These are phyloP conservation scores for Ustilago bromivora DNA, from an alignment of 1,284 basidiomycete species.

Conservation along the genomic window DNA sequence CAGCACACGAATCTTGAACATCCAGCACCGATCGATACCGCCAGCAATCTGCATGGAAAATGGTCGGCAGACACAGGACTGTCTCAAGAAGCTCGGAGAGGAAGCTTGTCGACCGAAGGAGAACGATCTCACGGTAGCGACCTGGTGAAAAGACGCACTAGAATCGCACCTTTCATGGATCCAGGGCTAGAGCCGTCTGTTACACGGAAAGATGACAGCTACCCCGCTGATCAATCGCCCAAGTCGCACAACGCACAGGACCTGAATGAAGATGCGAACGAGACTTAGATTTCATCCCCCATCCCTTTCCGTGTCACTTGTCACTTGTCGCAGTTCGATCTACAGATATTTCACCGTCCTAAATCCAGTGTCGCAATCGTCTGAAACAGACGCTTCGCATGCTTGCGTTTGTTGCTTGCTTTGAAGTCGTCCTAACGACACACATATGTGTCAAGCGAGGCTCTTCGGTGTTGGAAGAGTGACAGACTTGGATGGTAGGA, in stretches of 20 bases:
- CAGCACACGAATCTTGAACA: not conserved
- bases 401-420: too few species aligned
- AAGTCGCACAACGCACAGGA: not conserved
- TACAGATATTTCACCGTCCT: too few species aligned
- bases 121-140: not conserved
- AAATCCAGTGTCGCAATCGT: too few species aligned
- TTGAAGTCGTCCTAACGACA: too few species aligned
- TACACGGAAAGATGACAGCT: not conserved
- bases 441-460: too few species aligned
- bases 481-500: too few species aligned
- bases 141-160: not conserved
- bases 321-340: not conserved
- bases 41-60: not conserved
- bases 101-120: slow-evolving; percentile 4
- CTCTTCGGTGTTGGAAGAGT: too few species aligned
- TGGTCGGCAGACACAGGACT: not conserved
- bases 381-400: too few species aligned
- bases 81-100: not conserved
- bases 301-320: not conserved
- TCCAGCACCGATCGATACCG: not conserved
- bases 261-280: not conserved
- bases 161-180: not conserved
- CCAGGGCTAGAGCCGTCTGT: not conserved
- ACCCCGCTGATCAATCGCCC: not conserved
- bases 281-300: not conserved